Conservation (phyloP, 2,329 filamentous ascomycete genomes). For the Dothistroma pini region DNA sequence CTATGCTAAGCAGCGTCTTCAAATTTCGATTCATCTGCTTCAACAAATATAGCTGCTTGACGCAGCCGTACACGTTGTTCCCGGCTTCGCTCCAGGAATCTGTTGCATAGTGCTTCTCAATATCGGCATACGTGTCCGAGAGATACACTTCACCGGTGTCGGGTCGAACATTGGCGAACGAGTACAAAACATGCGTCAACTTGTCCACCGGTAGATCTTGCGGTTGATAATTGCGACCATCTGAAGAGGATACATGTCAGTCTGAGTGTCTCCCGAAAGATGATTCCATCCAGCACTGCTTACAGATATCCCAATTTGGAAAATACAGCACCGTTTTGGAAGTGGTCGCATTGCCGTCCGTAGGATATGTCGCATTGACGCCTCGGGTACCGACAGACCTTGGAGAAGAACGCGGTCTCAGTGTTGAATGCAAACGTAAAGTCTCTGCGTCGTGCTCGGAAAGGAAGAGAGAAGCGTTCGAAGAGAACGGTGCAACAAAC, state of each 20-base stretch:
- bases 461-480: background rate
- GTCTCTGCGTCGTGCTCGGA: conserved; percentile 3
- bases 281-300: background rate
- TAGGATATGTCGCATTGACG: background rate
- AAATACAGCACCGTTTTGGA: conserved; percentile 23
- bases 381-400: background rate
- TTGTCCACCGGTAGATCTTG: conserved; percentile 76
- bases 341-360: conserved; percentile 1
- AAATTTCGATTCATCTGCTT: conserved; percentile 74
- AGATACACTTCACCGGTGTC: conserved; percentile 76
- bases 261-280: background rate
- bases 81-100: conserved; percentile 65
- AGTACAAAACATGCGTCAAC: conserved; percentile 86
- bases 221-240: conserved; percentile 66
- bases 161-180: conserved; percentile 80
- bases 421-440: conserved; percentile 2
- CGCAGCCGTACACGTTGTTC: conserved; percentile 69
- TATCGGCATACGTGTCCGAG: conserved; percentile 66
- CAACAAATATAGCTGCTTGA: conserved; percentile 71
- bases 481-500: background rate
- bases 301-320: conserved; percentile 30
- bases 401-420: conserved; percentile 1
- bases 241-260: background rate
- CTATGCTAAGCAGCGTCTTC: conserved; percentile 78
- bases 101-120: conserved; percentile 63